Base-by-base conservation (phyloP, 495 filamentous ascomycete species). In the Cryomyces minteri region DNA sequence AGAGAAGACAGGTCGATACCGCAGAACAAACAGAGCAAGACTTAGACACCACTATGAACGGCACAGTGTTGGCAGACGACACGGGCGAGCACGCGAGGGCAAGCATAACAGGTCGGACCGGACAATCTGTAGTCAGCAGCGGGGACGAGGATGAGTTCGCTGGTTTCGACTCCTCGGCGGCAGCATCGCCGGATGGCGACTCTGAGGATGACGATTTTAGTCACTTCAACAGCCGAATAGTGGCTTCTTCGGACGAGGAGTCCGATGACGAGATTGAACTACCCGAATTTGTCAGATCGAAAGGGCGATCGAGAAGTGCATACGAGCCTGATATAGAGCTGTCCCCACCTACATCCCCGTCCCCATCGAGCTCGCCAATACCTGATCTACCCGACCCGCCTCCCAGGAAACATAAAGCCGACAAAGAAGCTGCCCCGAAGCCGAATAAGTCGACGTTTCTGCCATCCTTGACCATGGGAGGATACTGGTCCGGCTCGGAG, bases 401-500 rank as follows among this genome's bases (percentile, higher is more conserved):
- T 8, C 40, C 43, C 14, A 67, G 58, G 18, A 31, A 51, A 7
- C 48, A 50, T 33, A 59, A 56, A 40, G 49, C 50, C 46, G 55
- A 62, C 45, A 57, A 57, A 47, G 18, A 48, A 47, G 53, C 53
- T 31, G 45, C 64, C 31, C 33, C 54, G 12, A 57, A 60, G n/a
- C 51, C 58, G 7, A 55, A 63, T 12, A 71, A 66, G 44, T 79
- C 77, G 6, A 80, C 76, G 1, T 94, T 95, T 68, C 71, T 98
- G 4, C 92, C 90, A 2, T 80, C 83, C 5, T 70, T 98, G 3
- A 73, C 67, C 47, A 81, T 88, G 71, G 81, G 80, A 12, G 88
- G 86, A 40, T 98, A 98, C 65, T 80, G 81, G 62, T 95, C 88
- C 12, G 90, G 86, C 51, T 88, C 84, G 4, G 86, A 88, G 51